Evolutionary conservation across 139 green algal genomes (phyloP), one percentile per base, ranked within the genome.

Genomic region (Chlorella sp.): DNA sequence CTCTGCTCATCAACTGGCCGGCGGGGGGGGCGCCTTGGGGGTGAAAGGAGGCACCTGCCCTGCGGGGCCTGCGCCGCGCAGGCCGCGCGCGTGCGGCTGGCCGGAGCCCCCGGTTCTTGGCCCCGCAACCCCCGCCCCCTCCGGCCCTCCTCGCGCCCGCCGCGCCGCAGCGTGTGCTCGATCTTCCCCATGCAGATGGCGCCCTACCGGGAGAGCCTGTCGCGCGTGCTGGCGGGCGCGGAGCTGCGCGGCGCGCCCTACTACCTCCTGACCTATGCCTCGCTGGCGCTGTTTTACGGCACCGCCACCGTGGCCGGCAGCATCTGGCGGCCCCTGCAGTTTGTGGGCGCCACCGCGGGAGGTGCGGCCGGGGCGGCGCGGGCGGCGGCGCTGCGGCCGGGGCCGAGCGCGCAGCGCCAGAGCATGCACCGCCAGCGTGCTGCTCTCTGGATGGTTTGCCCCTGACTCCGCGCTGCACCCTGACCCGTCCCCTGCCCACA

Each of bases 271-370:
- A 83, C 69, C 2, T 83, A 78, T 56, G 8, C 35, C 45, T 74
- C 56, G 35, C 56, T 83, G 27, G 67, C 45, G 6, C 38, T 58
- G 27, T 71, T 82, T 15, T 82, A 77, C 63, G 9, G 9, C 8
- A 23, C 77, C 5, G 76, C 65, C 40, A 82, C 77, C 55, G 23
- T 59, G 35, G 29, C 38, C 46, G 72, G 72, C 60, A 65, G 46
- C 72, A 78, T 78, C 61, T 78, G 72, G 73, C 63, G 73, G 73
- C 77, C 77, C 23, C 64, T 83, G n/a, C 77, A 83, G 56, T 79
- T 83, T 55, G 69, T 83, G 36, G 77, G 77, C 9, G 77, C 77
- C 11, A 83, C 77, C 27, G 77, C 77, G 48, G 68, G 68, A 61
- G 61, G 35, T 56, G 48, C 6, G 25, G 7, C 3, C 19, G 7